Percentiles rank a stretch among this genome's conserved stretches.
These are phyloP conservation scores for Tolypocladium ophioglossoides DNA, from an alignment of 2,329 filamentous ascomycete species.

Conservation along the genomic window DNA sequence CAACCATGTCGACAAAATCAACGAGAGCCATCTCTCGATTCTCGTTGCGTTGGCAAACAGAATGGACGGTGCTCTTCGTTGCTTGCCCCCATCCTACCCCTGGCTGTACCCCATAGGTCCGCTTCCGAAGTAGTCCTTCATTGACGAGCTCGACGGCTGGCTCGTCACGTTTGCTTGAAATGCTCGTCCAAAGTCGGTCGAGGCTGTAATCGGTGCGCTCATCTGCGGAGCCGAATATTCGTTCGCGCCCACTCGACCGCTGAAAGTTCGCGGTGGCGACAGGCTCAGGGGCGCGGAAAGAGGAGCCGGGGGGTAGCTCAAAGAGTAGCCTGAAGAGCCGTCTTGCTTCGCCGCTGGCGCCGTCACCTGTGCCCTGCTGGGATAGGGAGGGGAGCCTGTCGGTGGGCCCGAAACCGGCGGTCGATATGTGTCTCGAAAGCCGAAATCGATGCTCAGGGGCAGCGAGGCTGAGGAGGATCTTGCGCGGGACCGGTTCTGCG, in stretches of 20 bases:
- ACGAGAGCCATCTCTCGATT: not conserved
- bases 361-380: not conserved
- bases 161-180: conserved; percentile 31
- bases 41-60: not conserved
- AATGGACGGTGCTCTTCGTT: not conserved
- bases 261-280: conserved; percentile 15
- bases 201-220: conserved; percentile 41
- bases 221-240: conserved; percentile 45
- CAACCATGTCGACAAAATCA: not conserved
- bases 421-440: conserved; percentile 21
- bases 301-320: conserved; percentile 42
- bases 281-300: conserved; percentile 44
- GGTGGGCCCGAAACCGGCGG: conserved; percentile 12
- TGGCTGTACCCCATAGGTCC: conserved; percentile 15
- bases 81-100: not conserved
- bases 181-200: conserved; percentile 40
- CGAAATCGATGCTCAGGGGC: conserved; percentile 32
- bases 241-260: conserved; percentile 20
- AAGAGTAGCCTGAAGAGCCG: conserved; percentile 33
- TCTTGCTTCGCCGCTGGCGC: conserved; percentile 28
- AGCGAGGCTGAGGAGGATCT: conserved; percentile 38
- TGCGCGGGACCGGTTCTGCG: conserved; percentile 34
- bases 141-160: conserved; percentile 28
- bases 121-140: conserved; percentile 32
- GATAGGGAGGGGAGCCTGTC: not conserved